phyloP scores from a whole-genome alignment of 2,329 filamentous ascomycete genomes.

The Talaromyces sp. region DNA sequence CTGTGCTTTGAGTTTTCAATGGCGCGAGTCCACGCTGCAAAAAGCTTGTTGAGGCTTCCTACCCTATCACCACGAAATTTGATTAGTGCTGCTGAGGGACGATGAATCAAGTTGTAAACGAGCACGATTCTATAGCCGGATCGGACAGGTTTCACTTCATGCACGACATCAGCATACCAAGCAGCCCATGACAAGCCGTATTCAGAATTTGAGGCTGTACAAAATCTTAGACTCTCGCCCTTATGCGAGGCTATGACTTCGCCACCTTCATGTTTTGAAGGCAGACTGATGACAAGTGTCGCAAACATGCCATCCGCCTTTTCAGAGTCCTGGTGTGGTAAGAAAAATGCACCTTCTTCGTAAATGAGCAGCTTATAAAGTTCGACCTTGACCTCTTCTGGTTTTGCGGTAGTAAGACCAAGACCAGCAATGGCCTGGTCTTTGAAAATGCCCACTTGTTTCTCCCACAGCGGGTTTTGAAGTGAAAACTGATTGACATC shows the following conservation, averaged over 20 bases:
- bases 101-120: conserved; percentile 52
- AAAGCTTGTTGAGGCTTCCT: neutral
- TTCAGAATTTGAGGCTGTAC: conserved; percentile 28
- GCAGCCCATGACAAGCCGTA: conserved; percentile 22
- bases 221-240: conserved; percentile 31
- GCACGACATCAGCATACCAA: conserved; percentile 54
- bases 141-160: conserved; percentile 50
- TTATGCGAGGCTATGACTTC: conserved; percentile 43
- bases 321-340: conserved; percentile 48
- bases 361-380: conserved; percentile 52
- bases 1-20: neutral
- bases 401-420: conserved; percentile 21
- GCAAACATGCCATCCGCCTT: conserved; percentile 51
- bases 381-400: conserved; percentile 31
- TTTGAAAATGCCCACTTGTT: conserved; percentile 17
- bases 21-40: conserved; percentile 15
- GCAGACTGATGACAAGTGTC: conserved; percentile 50
- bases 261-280: conserved; percentile 50
- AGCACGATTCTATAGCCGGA: conserved; percentile 52
- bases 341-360: conserved; percentile 51
- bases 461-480: conserved; percentile 34
- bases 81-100: conserved; percentile 1
- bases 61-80: neutral
- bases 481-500: conserved; percentile 40
- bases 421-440: conserved; percentile 25